Conservation (phyloP, 2,329 filamentous ascomycete genomes). For the Curvularia spicifera region DNA sequence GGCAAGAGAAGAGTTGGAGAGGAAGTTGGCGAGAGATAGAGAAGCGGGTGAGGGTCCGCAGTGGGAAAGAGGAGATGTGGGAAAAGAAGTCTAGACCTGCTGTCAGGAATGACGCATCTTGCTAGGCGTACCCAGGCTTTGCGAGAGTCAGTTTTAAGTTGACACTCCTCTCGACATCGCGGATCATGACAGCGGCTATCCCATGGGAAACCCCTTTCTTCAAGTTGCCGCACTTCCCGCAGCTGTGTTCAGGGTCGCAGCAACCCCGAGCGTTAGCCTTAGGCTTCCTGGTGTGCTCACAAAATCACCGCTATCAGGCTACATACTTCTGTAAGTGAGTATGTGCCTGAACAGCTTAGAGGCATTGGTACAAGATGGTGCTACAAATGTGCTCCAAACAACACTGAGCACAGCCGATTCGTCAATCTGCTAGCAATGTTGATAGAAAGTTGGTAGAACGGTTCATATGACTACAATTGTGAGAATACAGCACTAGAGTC, state of each 20-base stretch:
- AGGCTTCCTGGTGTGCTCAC: no score
- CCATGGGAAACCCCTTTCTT: background rate
- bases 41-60: slow-evolving; percentile 17
- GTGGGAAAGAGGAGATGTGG: slow-evolving; percentile 18
- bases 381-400: background rate
- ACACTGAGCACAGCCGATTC: background rate
- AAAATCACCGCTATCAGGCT: background rate
- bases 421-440: background rate
- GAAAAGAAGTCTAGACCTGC: background rate
- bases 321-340: no score
- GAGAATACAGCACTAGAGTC: background rate
- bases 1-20: slow-evolving; percentile 21
- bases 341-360: background rate
- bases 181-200: background rate
- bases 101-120: background rate
- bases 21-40: slow-evolving; percentile 21
- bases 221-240: background rate
- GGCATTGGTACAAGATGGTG: background rate
- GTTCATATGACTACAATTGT: background rate
- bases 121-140: no score
- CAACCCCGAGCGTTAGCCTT: no score
- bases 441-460: background rate
- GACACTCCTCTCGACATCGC: background rate
- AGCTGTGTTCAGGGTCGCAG: background rate
- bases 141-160: background rate